Evolutionary conservation across 495 filamentous ascomycete species (phyloP).

Genomic region (Clohesyomyces aquaticus): DNA sequence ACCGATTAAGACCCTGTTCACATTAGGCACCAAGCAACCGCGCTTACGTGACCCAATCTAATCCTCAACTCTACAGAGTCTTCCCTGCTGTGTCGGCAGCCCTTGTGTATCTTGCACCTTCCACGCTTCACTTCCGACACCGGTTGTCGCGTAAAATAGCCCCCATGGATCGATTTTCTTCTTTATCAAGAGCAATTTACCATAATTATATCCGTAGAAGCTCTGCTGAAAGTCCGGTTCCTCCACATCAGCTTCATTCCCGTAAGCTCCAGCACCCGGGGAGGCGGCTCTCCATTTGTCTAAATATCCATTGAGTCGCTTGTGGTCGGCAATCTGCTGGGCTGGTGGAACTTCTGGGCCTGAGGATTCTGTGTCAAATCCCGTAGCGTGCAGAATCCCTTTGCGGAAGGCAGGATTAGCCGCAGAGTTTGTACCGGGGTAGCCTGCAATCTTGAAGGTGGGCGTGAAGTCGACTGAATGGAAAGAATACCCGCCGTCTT

Average conservation of each 20-base stretch:
- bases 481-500: constrained; percentile 34
- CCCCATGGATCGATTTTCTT: constrained; percentile 55
- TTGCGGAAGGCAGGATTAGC: constrained; percentile 22
- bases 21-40: neutral
- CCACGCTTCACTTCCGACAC: constrained; percentile 55
- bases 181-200: constrained; percentile 53
- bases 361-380: constrained; percentile 24
- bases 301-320: constrained; percentile 21
- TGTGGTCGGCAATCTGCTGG: constrained; percentile 21
- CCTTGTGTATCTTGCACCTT: constrained; percentile 43
- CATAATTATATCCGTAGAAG: constrained; percentile 46
- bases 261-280: constrained; percentile 36
- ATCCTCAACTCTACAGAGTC: constrained; percentile 24
- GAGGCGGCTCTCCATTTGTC: constrained; percentile 30
- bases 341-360: constrained; percentile 17
- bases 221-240: constrained; percentile 38
- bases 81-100: constrained; percentile 33
- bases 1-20: neutral
- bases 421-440: constrained; percentile 19
- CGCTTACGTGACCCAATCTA: neutral
- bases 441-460: constrained; percentile 24
- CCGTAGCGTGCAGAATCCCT: constrained; percentile 29
- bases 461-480: constrained; percentile 33
- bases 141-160: constrained; percentile 56
- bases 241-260: constrained; percentile 41